phyloP scores from a whole-genome alignment of 2,329 filamentous ascomycete species.

The Nemania serpens region DNA sequence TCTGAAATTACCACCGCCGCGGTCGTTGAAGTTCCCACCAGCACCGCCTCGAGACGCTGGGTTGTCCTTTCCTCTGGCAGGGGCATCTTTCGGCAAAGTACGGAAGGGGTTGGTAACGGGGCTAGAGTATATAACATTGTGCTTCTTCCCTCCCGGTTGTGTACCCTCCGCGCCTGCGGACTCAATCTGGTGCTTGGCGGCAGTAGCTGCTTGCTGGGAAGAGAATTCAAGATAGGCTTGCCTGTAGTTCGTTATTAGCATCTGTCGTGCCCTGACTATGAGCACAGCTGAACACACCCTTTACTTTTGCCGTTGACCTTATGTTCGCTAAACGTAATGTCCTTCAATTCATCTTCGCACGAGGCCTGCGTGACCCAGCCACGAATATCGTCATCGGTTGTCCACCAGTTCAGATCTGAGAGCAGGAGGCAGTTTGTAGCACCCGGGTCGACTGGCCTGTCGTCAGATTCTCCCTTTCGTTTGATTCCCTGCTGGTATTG shows the following conservation, averaged over 20 bases:
- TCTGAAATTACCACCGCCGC: slow-evolving; percentile 38
- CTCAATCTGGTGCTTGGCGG: slow-evolving; percentile 82
- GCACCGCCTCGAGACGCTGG: slow-evolving; percentile 56
- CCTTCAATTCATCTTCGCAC: slow-evolving; percentile 83
- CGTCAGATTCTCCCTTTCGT: slow-evolving; percentile 64
- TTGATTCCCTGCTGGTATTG: slow-evolving; percentile 61
- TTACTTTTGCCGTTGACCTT: slow-evolving; percentile 99
- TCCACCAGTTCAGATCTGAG: slow-evolving; percentile 96
- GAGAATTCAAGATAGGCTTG: slow-evolving; percentile 85
- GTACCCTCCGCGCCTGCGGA: slow-evolving; percentile 54
- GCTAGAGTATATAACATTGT: slow-evolving; percentile 74
- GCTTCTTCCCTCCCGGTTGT: slow-evolving; percentile 68
- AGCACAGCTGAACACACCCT: slow-evolving; percentile 64
- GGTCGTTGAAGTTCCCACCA: slow-evolving; percentile 54
- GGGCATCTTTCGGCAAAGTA: slow-evolving; percentile 87
- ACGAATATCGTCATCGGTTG: slow-evolving; percentile 90
- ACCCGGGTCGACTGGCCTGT: slow-evolving; percentile 61
- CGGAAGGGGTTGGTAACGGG: slow-evolving; percentile 85
- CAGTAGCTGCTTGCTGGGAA: slow-evolving; percentile 82
- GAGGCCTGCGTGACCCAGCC: slow-evolving; percentile 81
- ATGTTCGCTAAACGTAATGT: slow-evolving; percentile 96
- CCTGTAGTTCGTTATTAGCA: slow-evolving; percentile 44
- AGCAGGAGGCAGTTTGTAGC: slow-evolving; percentile 77
- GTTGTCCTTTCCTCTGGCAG: slow-evolving; percentile 69
- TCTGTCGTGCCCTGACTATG: not conserved